Evolutionary conservation across 2,329 filamentous ascomycete genomes (phyloP).

Genomic region (Simplicillium sp.): DNA sequence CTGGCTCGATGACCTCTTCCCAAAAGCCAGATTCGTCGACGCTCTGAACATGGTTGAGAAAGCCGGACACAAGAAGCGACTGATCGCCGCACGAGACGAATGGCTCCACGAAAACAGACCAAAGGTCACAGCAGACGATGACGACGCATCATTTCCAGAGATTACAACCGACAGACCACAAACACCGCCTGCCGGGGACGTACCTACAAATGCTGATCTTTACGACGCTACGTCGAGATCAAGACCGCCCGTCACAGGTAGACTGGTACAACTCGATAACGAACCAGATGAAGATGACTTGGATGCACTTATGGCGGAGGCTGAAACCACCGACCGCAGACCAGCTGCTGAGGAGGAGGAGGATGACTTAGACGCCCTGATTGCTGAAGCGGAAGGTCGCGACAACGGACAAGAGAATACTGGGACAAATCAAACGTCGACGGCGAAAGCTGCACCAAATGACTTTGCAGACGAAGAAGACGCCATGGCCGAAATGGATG

Average conservation of each 20-base stretch:
- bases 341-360: constrained; percentile 22
- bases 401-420: constrained; percentile 5
- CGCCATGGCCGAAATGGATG: constrained; percentile 56
- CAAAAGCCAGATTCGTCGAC: constrained; percentile 88
- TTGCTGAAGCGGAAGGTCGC: constrained; percentile 35
- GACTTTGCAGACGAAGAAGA: constrained; percentile 55
- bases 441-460: constrained; percentile 13
- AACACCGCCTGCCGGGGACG: background rate
- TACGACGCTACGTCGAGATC: constrained; percentile 43
- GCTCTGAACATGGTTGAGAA: constrained; percentile 88
- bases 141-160: constrained; percentile 12
- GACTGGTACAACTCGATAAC: constrained; percentile 10
- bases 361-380: constrained; percentile 42
- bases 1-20: constrained; percentile 94
- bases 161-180: constrained; percentile 18
- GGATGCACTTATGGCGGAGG: constrained; percentile 44
- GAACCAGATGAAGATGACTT: constrained; percentile 37
- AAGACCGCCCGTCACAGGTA: constrained; percentile 10
- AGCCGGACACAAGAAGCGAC: constrained; percentile 71
- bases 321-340: constrained; percentile 17
- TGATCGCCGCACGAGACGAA: constrained; percentile 65
- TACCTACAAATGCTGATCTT: constrained; percentile 25
- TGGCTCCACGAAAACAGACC: constrained; percentile 76
- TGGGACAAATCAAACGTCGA: background rate
- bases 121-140: constrained; percentile 23